A percentile compares a stretch with the other conserved stretches of the same genome.
These are phyloP conservation scores for Penicillium arizonense DNA, from an alignment of 495 filamentous ascomycete species.

Conservation along the genomic window DNA sequence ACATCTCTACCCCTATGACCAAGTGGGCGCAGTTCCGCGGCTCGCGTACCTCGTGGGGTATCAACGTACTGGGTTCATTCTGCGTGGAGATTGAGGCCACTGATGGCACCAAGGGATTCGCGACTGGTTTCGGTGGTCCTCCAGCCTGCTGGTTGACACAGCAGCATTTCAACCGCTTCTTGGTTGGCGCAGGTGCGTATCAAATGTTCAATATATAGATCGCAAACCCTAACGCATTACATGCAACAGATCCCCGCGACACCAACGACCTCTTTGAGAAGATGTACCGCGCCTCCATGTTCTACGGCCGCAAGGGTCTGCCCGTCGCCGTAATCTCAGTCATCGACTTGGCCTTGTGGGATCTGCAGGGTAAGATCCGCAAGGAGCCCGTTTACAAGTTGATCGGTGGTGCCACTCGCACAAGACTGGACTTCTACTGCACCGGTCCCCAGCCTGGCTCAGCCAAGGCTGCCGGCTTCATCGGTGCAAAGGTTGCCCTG, in stretches of 20 bases:
- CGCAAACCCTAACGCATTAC: neutral
- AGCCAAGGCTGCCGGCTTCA: slow-evolving; percentile 81
- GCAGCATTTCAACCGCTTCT: slow-evolving; percentile 87
- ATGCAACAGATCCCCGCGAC: slow-evolving; percentile 68
- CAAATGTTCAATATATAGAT: neutral
- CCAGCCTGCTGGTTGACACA: slow-evolving; percentile 91
- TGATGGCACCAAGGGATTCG: slow-evolving; percentile 88
- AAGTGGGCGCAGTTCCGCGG: slow-evolving; percentile 82
- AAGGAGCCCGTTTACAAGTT: slow-evolving; percentile 93
- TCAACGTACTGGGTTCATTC: slow-evolving; percentile 92
- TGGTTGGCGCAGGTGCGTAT: slow-evolving; percentile 68
- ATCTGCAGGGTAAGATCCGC: slow-evolving; percentile 83
- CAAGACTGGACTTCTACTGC: slow-evolving; percentile 87
- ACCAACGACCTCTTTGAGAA: slow-evolving; percentile 89
- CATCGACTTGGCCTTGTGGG: slow-evolving; percentile 90
- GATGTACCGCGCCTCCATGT: slow-evolving; percentile 94
- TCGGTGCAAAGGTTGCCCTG: slow-evolving; percentile 82
- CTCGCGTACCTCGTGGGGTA: slow-evolving; percentile 89
- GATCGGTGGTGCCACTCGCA: slow-evolving; percentile 81
- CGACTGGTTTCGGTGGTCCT: slow-evolving; percentile 89
- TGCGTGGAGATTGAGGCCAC: slow-evolving; percentile 87
- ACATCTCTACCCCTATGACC: slow-evolving; percentile 90
- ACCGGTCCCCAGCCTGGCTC: slow-evolving; percentile 79
- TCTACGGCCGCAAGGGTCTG: slow-evolving; percentile 90
- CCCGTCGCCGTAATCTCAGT: slow-evolving; percentile 89